Evolutionary conservation across 306 rosid genomes (phyloP).

Genomic region (Gastrolobium bilobum): DNA sequence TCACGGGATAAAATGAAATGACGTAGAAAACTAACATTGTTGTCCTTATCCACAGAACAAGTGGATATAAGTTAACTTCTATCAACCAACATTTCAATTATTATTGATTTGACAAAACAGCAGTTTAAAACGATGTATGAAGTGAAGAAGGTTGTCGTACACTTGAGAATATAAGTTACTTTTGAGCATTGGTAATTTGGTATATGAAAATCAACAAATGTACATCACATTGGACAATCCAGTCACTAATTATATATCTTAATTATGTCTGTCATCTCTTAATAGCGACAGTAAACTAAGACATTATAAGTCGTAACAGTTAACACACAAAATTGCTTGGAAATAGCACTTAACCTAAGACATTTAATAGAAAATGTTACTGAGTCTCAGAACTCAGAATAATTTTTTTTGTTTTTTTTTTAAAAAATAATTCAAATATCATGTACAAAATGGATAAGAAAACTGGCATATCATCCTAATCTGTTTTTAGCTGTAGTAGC

Average conservation of each 20-base stretch:
- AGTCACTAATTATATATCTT: not conserved
- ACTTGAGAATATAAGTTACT: not conserved
- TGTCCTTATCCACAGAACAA: not conserved
- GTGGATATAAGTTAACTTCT: not conserved
- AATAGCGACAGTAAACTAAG: not conserved
- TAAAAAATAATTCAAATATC: not conserved
- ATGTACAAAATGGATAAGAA: not conserved
- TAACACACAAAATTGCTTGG: not conserved
- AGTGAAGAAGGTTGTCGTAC: not conserved
- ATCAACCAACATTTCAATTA: not conserved
- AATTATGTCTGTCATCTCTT: not conserved
- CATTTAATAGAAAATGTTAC: not conserved
- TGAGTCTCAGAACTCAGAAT: not conserved
- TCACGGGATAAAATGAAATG: no score
- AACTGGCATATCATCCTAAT: conserved; percentile 1
- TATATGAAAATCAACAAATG: conserved; percentile 1
- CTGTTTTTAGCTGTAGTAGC: not conserved
- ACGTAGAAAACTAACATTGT: no score
- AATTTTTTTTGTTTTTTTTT: not conserved
- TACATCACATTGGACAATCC: not conserved
- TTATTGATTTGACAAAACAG: not conserved
- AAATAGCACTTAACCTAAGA: not conserved
- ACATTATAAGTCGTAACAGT: not conserved
- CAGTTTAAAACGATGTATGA: not conserved
- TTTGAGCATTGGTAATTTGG: not conserved